Percentiles rank a stretch among this genome's conserved stretches.
These are phyloP conservation scores for Ricinus communis DNA, from an alignment of 345 rosid genomes.

Conservation along the genomic window DNA sequence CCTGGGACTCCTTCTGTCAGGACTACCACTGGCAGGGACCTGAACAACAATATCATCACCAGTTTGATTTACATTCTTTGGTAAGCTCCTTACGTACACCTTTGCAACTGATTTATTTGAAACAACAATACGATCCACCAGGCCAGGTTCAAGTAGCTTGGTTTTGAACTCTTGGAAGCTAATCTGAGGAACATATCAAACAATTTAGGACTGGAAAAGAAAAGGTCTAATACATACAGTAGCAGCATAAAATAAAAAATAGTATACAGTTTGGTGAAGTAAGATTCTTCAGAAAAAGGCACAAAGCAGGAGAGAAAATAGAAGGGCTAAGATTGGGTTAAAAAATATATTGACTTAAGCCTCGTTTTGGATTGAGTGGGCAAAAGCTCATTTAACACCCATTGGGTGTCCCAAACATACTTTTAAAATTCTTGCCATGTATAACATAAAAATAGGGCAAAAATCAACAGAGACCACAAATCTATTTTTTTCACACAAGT, in stretches of 20 bases:
- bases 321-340: neutral
- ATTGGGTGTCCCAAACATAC: no score
- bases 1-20: slow-evolving; percentile 51
- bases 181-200: slow-evolving; percentile 49
- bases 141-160: slow-evolving; percentile 89
- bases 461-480: no score
- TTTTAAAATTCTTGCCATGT: no score
- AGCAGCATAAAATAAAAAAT: neutral
- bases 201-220: slow-evolving; percentile 7
- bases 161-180: slow-evolving; percentile 97
- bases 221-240: neutral
- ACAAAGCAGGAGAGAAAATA: neutral
- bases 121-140: slow-evolving; percentile 89
- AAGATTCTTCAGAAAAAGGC: neutral
- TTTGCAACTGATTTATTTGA: slow-evolving; percentile 90
- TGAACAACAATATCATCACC: slow-evolving; percentile 42
- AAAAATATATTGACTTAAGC: neutral
- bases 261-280: neutral
- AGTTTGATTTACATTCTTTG: slow-evolving; percentile 37
- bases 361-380: no score
- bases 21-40: slow-evolving; percentile 33
- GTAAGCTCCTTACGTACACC: slow-evolving; percentile 63
- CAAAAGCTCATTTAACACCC: no score
- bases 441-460: no score
- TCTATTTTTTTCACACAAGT: no score